Conservation (phyloP, 108 stramenopile genomes). For the Conticribra guillardii region DNA sequence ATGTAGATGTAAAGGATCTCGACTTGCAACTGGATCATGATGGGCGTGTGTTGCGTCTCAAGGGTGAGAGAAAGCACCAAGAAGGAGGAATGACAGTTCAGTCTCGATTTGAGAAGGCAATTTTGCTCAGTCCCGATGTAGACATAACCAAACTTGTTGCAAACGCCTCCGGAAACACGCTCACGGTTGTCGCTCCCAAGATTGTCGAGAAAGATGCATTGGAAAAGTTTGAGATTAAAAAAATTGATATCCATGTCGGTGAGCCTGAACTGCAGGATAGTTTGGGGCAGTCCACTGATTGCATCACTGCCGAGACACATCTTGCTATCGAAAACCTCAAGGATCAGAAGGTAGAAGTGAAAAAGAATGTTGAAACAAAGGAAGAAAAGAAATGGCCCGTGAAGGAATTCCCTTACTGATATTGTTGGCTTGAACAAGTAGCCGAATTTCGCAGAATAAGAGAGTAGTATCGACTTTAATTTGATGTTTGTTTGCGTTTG, state of each 20-base stretch:
- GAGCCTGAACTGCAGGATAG: too few relatives aligned
- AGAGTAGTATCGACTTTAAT: too few relatives aligned
- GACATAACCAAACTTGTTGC: slow-evolving; percentile 29
- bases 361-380: not conserved
- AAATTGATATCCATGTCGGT: slow-evolving; percentile 31
- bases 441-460: too few relatives aligned
- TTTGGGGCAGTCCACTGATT: too few relatives aligned
- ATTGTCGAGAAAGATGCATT: slow-evolving; percentile 14
- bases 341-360: not conserved
- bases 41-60: slow-evolving; percentile 42
- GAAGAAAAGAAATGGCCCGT: not conserved
- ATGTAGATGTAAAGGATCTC: slow-evolving; percentile 38
- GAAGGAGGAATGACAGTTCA: slow-evolving; percentile 37
- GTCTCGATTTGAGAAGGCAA: slow-evolving; percentile 42
- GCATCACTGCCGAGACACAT: not conserved
- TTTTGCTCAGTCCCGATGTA: slow-evolving; percentile 32
- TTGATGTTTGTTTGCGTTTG: too few relatives aligned
- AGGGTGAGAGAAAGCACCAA: slow-evolving; percentile 30
- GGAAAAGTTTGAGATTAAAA: slow-evolving; percentile 11
- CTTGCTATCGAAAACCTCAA: not conserved
- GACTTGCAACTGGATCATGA: slow-evolving; percentile 43
- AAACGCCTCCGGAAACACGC: slow-evolving; percentile 21
- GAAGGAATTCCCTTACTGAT: not conserved
- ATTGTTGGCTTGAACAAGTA: too few relatives aligned
- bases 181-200: slow-evolving; percentile 40